These are phyloP conservation scores for Ramicandelaber brevisporus DNA, from an alignment of 192 early-diverging fungal species.

Conservation along the genomic window DNA sequence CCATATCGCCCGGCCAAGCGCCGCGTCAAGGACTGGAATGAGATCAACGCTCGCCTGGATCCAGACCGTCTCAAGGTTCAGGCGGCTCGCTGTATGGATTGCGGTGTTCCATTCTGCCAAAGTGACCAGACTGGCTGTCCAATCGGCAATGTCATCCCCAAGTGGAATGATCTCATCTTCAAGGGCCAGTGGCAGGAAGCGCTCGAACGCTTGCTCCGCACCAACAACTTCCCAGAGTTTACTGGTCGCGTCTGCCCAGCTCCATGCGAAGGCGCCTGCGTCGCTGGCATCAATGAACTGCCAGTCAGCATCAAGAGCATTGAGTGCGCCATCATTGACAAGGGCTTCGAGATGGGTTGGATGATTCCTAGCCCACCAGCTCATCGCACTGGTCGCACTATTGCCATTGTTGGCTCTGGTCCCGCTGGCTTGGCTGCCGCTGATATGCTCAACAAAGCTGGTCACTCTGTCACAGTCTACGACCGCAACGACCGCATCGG, in stretches of 20 bases:
- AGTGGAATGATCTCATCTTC: constrained; percentile 97
- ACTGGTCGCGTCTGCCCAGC: constrained; percentile 97
- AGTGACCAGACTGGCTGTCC: constrained; percentile 83
- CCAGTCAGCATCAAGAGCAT: constrained; percentile 95
- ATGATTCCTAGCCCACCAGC: constrained; percentile 66
- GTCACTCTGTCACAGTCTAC: constrained; percentile 84
- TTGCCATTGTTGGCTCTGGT: constrained; percentile 86
- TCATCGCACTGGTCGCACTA: constrained; percentile 48
- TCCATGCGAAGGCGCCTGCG: constrained; percentile 91
- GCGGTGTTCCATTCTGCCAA: constrained; percentile 97
- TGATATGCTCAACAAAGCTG: constrained; percentile 93
- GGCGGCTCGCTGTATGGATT: constrained; percentile 93
- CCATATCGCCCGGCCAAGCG: constrained; percentile 58
- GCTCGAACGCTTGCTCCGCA: constrained; percentile 73
- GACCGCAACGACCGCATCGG: constrained; percentile 93
- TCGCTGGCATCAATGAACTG: constrained; percentile 77
- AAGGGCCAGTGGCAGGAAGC: constrained; percentile 92
- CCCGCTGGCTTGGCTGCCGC: constrained; percentile 88
- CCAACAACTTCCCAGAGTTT: constrained; percentile 99
- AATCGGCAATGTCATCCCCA: constrained; percentile 96
- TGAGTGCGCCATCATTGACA: constrained; percentile 94
- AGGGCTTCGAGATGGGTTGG: constrained; percentile 92
- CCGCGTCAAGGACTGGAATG: constrained; percentile 76
- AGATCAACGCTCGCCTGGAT: constrained; percentile 76
- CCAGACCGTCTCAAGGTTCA: constrained; percentile 64